Conservation (phyloP, 2,329 filamentous ascomycete genomes). For the Emmonsiellopsis sp. region DNA sequence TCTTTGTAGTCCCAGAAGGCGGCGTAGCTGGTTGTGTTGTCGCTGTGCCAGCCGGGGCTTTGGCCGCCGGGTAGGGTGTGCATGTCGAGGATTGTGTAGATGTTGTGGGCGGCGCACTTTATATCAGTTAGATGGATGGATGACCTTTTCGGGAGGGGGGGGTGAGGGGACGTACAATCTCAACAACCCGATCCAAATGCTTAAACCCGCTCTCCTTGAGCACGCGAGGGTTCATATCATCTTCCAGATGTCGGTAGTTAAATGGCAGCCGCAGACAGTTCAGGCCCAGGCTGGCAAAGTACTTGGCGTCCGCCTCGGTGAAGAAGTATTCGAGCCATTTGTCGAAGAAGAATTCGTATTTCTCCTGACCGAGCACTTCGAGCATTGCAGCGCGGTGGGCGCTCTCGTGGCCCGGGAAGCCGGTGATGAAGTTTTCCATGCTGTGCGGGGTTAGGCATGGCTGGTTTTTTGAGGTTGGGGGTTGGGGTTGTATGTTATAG, state of each 20-base stretch:
- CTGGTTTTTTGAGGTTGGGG: background rate
- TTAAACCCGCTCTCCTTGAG: conserved; percentile 39
- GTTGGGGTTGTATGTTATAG: too few relatives aligned
- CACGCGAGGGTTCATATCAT: conserved; percentile 38
- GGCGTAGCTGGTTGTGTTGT: conserved; percentile 37
- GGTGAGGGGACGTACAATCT: conserved; percentile 16
- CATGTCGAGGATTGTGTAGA: conserved; percentile 44
- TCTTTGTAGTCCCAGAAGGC: conserved; percentile 44
- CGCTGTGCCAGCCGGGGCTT: conserved; percentile 43
- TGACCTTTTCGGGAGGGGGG: too few relatives aligned
- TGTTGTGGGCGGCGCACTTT: conserved; percentile 34
- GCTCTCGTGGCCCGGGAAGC: conserved; percentile 50
- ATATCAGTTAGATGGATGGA: too few relatives aligned
- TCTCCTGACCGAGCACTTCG: conserved; percentile 45
- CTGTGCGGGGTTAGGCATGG: conserved; percentile 18
- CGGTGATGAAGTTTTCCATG: conserved; percentile 56
- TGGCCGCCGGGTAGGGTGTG: conserved; percentile 42
- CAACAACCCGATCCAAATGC: conserved; percentile 38
- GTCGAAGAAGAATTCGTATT: conserved; percentile 52
- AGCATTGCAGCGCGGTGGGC: conserved; percentile 47
- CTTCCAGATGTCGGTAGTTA: conserved; percentile 48
- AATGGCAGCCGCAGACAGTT: conserved; percentile 53
- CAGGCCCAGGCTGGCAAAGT: conserved; percentile 45
- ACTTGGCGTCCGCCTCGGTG: conserved; percentile 49
- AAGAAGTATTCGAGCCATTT: conserved; percentile 50